Percentiles rank a stretch among this genome's conserved stretches.
Conservation (phyloP, 2,329 filamentous ascomycete species). For the Diplodia scrobiculata region DNA sequence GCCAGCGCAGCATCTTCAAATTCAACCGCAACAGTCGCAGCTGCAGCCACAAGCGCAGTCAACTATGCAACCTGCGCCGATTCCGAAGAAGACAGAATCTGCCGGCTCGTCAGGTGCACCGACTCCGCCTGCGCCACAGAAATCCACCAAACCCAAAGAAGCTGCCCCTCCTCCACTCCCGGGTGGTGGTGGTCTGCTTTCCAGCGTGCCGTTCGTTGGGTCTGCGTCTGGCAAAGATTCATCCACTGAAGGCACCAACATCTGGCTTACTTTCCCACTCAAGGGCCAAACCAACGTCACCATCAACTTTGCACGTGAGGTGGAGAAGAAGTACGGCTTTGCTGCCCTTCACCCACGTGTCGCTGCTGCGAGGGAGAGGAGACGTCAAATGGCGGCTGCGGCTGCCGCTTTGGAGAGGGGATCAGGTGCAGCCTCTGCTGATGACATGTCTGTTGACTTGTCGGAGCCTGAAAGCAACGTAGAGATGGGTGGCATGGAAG, state of each 20-base stretch:
- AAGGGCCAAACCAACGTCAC: constrained; percentile 83
- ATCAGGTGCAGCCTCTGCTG: constrained; percentile 64
- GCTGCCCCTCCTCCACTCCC: constrained; percentile 57
- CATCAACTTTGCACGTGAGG: constrained; percentile 91
- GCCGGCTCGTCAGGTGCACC: constrained; percentile 50
- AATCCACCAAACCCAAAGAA: constrained; percentile 59
- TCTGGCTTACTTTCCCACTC: constrained; percentile 80
- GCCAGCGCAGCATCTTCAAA: neutral
- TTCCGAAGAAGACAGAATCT: constrained; percentile 42
- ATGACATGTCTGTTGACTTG: constrained; percentile 80
- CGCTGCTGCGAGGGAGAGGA: constrained; percentile 82
- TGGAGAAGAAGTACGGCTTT: constrained; percentile 91
- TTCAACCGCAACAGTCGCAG: neutral
- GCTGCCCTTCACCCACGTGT: constrained; percentile 89
- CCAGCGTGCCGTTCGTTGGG: constrained; percentile 62
- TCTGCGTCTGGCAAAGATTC: constrained; percentile 49
- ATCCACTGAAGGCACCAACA: constrained; percentile 65
- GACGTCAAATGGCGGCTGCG: constrained; percentile 83
- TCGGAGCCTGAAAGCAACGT: constrained; percentile 76
- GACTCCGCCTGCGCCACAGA: constrained; percentile 53
- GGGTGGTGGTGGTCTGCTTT: constrained; percentile 65
- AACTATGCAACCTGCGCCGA: constrained; percentile 29
- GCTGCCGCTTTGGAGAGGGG: constrained; percentile 82
- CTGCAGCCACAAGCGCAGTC: constrained; percentile 14
- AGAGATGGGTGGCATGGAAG: constrained; percentile 74